Evolutionary conservation across 139 green algal species (phyloP), one percentile per base, ranked within the genome.

Genomic region (Tetradesmus lagerheimii): DNA sequence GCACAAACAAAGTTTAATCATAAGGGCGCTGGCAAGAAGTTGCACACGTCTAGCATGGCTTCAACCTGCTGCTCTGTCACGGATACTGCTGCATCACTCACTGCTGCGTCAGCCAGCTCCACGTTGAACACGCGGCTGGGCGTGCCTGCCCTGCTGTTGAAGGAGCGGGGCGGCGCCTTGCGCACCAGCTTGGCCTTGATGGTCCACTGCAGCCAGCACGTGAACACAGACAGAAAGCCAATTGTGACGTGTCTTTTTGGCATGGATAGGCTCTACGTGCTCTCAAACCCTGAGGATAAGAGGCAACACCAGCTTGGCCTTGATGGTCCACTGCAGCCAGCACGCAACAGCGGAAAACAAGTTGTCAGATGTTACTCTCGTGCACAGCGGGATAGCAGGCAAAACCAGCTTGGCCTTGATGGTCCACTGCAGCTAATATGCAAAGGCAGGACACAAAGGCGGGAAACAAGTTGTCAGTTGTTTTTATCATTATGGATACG

Each of bases 61-160:
- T 64, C 50, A 64, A 27, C 50, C 3, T 2, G 2, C 25, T 64
- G 50, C 50, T 64, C 2, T 5, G 16, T 25, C 50, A 64, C 23
- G n/a, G n/a, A 71, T 31, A 4, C 12, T 71, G 57, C 67, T 39
- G 20, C 76, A 23, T 2, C 35, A 11, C 86, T 77, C 87, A 96
- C 94, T 86, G 93, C 84, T 31, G 95, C 94, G 77, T 98, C 96
- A 18, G 96, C 91, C 27, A 98, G 86, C 83, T 98, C 96, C 29
- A 95, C 87, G 12, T 43, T 92, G 66, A 96, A 94, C 18, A 97
- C 43, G 18, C 31, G 27, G 16, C 18, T 79, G 11, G 35, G 78
- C 25, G 62, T n/a, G 29, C 81, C 83, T 31, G 67, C 88, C 34
- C 88, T 34, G 47, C 77, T 35, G 45, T 41, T 79, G 78, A 89